Conservation (phyloP, 148 eudicot species). For the Silene uniflora region DNA sequence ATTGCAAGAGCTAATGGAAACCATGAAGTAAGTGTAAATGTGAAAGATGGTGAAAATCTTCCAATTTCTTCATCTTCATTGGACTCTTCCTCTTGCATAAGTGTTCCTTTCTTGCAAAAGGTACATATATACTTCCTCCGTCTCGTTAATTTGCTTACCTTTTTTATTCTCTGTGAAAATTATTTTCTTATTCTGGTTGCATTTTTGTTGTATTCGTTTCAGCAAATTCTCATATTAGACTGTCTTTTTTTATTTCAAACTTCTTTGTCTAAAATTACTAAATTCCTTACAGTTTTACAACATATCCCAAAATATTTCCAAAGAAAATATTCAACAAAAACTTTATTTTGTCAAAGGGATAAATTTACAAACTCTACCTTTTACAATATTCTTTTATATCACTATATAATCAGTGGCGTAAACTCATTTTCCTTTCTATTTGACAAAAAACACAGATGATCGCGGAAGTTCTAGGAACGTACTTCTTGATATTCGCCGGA, state of each 20-base stretch:
- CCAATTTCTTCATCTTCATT: slow-evolving; percentile 22
- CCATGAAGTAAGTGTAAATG: slow-evolving; percentile 41
- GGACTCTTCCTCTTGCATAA: slow-evolving; percentile 26
- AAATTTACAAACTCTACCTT: too few relatives aligned
- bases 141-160: too few relatives aligned
- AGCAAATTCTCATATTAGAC: too few relatives aligned
- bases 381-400: too few relatives aligned
- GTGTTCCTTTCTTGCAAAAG: slow-evolving; percentile 62
- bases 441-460: slow-evolving; percentile 48
- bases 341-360: too few relatives aligned
- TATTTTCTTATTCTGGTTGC: not conserved
- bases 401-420: too few relatives aligned
- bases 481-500: slow-evolving; percentile 85
- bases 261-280: too few relatives aligned
- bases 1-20: slow-evolving; percentile 49
- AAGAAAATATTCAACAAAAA: too few relatives aligned
- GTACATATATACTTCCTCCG: slow-evolving; percentile 19
- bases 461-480: slow-evolving; percentile 80
- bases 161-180: too few relatives aligned
- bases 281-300: too few relatives aligned
- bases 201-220: not conserved
- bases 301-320: too few relatives aligned
- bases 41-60: slow-evolving; percentile 31
- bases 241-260: too few relatives aligned
- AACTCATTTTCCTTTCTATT: not conserved